Evolutionary conservation across 2,329 filamentous ascomycete genomes (phyloP).

Genomic region (Phialophora verrucosa): DNA sequence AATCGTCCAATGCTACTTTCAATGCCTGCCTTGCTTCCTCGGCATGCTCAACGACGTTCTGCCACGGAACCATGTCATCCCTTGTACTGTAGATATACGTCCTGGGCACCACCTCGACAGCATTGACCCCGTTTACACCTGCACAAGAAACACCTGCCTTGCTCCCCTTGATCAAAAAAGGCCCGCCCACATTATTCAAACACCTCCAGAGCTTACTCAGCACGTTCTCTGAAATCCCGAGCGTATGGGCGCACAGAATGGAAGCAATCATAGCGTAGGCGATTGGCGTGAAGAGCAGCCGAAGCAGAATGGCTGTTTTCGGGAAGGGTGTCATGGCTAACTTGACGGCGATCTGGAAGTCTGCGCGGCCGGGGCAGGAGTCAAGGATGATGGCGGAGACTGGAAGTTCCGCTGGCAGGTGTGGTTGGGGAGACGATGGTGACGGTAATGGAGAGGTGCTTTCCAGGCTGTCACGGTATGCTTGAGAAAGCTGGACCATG

Average conservation of each 20-base stretch:
- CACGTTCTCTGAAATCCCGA: conserved; percentile 6
- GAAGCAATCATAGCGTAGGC: conserved; percentile 39
- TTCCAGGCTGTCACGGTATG: conserved; percentile 35
- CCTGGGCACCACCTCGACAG: conserved; percentile 44
- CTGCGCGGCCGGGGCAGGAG: conserved; percentile 30
- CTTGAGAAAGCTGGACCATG: conserved; percentile 48
- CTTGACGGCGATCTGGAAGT: conserved; percentile 5
- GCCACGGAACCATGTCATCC: conserved; percentile 55
- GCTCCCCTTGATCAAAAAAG: conserved; percentile 42
- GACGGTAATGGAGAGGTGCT: neutral
- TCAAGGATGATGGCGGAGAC: conserved; percentile 59
- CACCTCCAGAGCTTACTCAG: conserved; percentile 34
- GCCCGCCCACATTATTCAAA: conserved; percentile 44
- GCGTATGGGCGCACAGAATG: neutral
- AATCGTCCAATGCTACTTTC: neutral
- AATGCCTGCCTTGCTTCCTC: conserved; percentile 44
- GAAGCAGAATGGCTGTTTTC: conserved; percentile 5
- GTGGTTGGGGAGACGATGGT: neutral
- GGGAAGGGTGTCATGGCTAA: conserved; percentile 10
- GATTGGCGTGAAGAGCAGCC: conserved; percentile 5
- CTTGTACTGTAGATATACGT: conserved; percentile 59
- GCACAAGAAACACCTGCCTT: too few species aligned
- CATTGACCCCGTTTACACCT: conserved; percentile 46
- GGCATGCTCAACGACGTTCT: conserved; percentile 57
- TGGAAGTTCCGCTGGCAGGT: conserved; percentile 40